Evolutionary conservation across 768 basidiomycete genomes (phyloP).

Genomic region (Hypsizygus marmoreus): DNA sequence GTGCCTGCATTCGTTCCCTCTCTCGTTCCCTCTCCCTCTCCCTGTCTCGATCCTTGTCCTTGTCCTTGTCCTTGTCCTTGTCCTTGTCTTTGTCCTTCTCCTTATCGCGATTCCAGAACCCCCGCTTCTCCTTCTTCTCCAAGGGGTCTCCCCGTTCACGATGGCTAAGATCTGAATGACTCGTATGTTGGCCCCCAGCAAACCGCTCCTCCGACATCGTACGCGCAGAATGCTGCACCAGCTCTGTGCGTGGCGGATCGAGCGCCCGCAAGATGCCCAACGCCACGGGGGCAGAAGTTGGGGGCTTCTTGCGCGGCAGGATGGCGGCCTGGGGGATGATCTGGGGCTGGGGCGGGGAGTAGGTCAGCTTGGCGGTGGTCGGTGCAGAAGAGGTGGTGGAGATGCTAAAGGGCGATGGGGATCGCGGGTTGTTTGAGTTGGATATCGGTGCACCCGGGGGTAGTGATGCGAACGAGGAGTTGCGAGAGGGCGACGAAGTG

Average conservation of each 20-base stretch:
- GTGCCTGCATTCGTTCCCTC: not conserved
- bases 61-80: conserved; percentile 32
- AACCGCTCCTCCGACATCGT: conserved; percentile 35
- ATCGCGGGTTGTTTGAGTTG: conserved; percentile 39
- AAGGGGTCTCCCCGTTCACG: conserved; percentile 24
- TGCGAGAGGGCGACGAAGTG: conserved; percentile 43
- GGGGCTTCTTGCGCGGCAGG: conserved; percentile 23
- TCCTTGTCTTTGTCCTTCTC: conserved; percentile 24
- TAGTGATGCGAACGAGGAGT: conserved; percentile 52
- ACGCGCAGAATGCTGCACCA: conserved; percentile 27
- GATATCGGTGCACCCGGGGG: conserved; percentile 42
- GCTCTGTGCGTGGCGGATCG: conserved; percentile 46
- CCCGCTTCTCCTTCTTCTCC: conserved; percentile 54
- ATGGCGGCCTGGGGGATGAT: too few species aligned
- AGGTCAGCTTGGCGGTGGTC: conserved; percentile 26
- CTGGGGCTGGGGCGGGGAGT: conserved; percentile 17
- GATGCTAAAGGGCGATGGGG: conserved; percentile 49
- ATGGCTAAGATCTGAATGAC: conserved; percentile 33
- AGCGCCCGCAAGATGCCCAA: conserved; percentile 62
- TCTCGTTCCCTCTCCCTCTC: conserved; percentile 11
- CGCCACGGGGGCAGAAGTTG: conserved; percentile 34
- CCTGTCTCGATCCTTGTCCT: conserved; percentile 11
- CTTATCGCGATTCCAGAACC: conserved; percentile 51
- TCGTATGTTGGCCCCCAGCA: not conserved
- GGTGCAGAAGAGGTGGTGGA: conserved; percentile 19